These are phyloP conservation scores for Rhizopogon roseolus DNA, from an alignment of 768 basidiomycete genomes.

Conservation along the genomic window DNA sequence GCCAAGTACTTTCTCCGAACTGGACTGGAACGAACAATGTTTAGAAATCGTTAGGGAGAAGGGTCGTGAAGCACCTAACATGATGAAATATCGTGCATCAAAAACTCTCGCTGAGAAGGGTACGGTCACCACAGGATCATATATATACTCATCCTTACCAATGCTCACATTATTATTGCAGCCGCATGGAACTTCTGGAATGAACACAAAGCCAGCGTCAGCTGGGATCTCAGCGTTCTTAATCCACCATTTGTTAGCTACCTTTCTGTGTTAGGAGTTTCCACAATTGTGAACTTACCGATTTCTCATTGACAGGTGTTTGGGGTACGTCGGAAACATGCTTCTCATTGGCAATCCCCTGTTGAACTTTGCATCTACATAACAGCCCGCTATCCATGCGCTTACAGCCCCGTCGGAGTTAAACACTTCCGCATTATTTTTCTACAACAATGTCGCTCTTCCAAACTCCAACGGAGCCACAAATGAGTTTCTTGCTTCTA, in stretches of 20 bases:
- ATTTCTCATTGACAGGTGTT: conserved; percentile 15
- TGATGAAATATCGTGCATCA: conserved; percentile 49
- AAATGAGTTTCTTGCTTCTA: conserved; percentile 18
- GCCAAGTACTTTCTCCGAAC: conserved; percentile 35
- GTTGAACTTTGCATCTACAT: not conserved
- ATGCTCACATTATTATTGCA: conserved; percentile 1
- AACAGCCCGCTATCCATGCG: conserved; percentile 41
- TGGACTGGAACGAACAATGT: conserved; percentile 55
- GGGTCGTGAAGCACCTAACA: conserved; percentile 36
- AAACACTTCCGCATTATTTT: conserved; percentile 33
- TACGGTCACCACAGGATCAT: conserved; percentile 8
- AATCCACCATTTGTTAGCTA: conserved; percentile 34
- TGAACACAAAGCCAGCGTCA: conserved; percentile 25
- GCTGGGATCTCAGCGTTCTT: conserved; percentile 35
- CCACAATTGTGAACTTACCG: not conserved
- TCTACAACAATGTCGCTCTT: conserved; percentile 30
- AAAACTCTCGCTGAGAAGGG: conserved; percentile 65
- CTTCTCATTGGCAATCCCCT: not conserved
- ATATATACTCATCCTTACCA: not conserved
- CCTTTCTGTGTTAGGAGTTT: not conserved
- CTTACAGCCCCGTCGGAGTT: conserved; percentile 29
- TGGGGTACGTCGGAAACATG: conserved; percentile 14
- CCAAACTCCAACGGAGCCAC: conserved; percentile 14
- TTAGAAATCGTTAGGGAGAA: conserved; percentile 38
- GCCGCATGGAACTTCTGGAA: conserved; percentile 47